Percentiles rank a stretch among this genome's conserved stretches.
Conservation (phyloP, 208 protist genomes). For the Leptomonas pyrrhocoris region DNA sequence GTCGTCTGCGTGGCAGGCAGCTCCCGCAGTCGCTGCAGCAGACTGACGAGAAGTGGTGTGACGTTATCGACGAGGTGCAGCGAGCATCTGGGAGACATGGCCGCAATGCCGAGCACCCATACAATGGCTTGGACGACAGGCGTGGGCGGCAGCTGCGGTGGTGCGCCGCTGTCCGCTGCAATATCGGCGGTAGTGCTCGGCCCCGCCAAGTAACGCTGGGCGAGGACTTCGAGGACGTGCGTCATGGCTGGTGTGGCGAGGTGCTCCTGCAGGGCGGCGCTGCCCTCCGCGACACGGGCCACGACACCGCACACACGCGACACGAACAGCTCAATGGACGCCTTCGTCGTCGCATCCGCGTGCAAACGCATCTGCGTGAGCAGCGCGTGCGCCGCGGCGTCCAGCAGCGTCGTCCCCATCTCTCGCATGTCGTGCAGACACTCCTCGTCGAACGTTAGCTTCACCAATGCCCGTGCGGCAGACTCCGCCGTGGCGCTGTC, state of each 20-base stretch:
- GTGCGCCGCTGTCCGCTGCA: background rate
- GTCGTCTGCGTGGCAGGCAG: conserved; percentile 40
- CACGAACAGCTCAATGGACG: conserved; percentile 46
- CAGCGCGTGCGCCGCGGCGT: conserved; percentile 42
- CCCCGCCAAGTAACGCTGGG: conserved; percentile 23
- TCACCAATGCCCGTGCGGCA: conserved; percentile 64
- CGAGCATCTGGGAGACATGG: conserved; percentile 55
- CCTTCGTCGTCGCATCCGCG: background rate
- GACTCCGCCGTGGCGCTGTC: conserved; percentile 55
- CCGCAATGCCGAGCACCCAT: conserved; percentile 74
- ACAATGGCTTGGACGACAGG: conserved; percentile 58
- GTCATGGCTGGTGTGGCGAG: conserved; percentile 32
- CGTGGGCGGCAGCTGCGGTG: conserved; percentile 12
- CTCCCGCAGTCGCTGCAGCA: conserved; percentile 54
- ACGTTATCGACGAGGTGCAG: conserved; percentile 46
- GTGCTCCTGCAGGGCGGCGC: conserved; percentile 34
- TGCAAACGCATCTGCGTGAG: conserved; percentile 20
- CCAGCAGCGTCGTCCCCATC: conserved; percentile 26
- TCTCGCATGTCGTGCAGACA: conserved; percentile 43
- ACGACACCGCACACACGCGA: conserved; percentile 48
- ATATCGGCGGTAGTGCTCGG: background rate
- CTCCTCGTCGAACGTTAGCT: conserved; percentile 62
- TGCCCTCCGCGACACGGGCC: conserved; percentile 44
- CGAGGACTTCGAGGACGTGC: conserved; percentile 21
- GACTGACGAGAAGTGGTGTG: conserved; percentile 42